A percentile compares a stretch with the other conserved stretches of the same genome.
These are phyloP conservation scores for Ehretia macrophylla DNA, from an alignment of 257 asterid species.

Conservation along the genomic window DNA sequence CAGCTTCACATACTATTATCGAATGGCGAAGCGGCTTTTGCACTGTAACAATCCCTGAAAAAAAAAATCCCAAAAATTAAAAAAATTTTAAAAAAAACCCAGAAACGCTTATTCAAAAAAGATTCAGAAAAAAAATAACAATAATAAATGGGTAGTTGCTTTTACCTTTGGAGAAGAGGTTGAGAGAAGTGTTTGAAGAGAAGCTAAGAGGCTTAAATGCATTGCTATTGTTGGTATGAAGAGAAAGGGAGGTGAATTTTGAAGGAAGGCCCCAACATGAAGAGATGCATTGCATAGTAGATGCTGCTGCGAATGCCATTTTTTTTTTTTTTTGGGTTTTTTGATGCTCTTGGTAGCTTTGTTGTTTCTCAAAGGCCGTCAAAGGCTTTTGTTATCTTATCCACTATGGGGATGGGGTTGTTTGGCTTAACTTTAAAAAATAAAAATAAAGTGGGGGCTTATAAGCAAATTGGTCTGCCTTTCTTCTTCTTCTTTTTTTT, in stretches of 20 bases:
- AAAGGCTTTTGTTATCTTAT: neutral
- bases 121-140: neutral
- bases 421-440: no score
- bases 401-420: neutral
- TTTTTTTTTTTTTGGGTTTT: neutral
- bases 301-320: conserved; percentile 32
- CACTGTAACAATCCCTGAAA: conserved; percentile 38
- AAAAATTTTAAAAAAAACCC: neutral
- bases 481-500: no score
- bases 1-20: conserved; percentile 67
- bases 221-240: conserved; percentile 24
- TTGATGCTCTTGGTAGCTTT: neutral
- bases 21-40: conserved; percentile 41
- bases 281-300: conserved; percentile 40
- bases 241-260: conserved; percentile 46
- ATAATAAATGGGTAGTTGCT: conserved; percentile 1
- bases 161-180: conserved; percentile 62
- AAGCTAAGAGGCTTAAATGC: conserved; percentile 63
- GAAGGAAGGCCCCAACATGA: conserved; percentile 48
- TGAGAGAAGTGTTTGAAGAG: conserved; percentile 50
- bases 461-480: no score
- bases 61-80: neutral
- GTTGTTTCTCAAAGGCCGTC: no score
- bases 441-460: no score
- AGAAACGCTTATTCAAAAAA: neutral